Conservation (phyloP, 2,329 filamentous ascomycete species). For the Botryotinia narcissicola region DNA sequence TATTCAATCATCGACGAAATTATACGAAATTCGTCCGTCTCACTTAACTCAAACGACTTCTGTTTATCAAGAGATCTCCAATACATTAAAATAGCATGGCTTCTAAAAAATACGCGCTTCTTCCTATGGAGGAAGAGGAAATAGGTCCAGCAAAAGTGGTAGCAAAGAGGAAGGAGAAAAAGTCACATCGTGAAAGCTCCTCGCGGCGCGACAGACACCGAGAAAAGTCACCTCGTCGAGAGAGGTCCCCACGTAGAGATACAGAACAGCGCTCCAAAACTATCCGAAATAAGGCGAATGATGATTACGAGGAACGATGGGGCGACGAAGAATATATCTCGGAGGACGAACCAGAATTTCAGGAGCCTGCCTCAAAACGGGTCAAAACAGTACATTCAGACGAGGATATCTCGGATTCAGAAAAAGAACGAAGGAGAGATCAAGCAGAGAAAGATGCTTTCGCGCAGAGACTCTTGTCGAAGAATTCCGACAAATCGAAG, state of each 20-base stretch:
- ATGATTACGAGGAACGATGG: conserved; percentile 75
- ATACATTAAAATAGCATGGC: conserved; percentile 32
- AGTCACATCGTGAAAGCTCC: conserved; percentile 40
- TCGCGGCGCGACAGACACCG: conserved; percentile 37
- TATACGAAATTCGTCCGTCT: background rate
- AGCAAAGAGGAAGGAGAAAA: conserved; percentile 47
- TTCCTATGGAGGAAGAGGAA: conserved; percentile 65
- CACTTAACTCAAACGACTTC: background rate
- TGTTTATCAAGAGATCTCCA: too few species aligned
- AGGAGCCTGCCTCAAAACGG: conserved; percentile 69
- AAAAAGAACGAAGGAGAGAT: conserved; percentile 62
- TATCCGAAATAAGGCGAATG: conserved; percentile 48
- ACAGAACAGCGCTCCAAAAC: conserved; percentile 48
- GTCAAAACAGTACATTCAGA: conserved; percentile 61
- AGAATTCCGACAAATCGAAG: conserved; percentile 68
- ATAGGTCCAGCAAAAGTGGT: conserved; percentile 53
- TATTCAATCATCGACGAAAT: background rate
- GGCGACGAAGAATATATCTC: conserved; percentile 67
- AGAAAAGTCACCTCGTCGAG: conserved; percentile 27
- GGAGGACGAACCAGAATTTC: conserved; percentile 57
- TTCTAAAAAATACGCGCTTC: conserved; percentile 62
- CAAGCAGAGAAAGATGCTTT: conserved; percentile 76
- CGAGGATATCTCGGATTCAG: conserved; percentile 59
- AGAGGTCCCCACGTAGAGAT: conserved; percentile 41
- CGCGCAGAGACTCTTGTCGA: conserved; percentile 69